Evolutionary conservation across 495 filamentous ascomycete genomes (phyloP).

Genomic region (Pyrenula aspistea): DNA sequence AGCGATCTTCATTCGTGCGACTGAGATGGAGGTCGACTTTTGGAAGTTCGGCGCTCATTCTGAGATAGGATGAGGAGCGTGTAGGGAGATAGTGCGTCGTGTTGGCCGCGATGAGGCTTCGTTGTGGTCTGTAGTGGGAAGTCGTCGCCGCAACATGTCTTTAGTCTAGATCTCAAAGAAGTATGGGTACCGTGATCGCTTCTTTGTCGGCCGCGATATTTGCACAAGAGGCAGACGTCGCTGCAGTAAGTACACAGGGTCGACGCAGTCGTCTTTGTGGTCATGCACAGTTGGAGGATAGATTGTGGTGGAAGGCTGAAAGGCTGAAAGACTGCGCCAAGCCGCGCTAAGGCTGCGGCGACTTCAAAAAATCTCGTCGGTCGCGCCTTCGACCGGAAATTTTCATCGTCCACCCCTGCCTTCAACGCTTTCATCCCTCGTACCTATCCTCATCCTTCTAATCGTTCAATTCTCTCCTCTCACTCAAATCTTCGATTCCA

Average conservation of each 20-base stretch:
- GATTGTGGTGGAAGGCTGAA: background rate
- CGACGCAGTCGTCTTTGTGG: too few relatives aligned
- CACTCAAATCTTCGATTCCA: too few relatives aligned
- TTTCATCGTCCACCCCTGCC: slow-evolving; percentile 10
- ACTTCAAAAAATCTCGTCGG: background rate
- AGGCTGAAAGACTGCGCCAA: background rate
- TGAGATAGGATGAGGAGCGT: background rate
- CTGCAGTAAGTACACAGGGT: too few relatives aligned
- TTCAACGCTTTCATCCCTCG: slow-evolving; percentile 8
- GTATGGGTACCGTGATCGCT: background rate
- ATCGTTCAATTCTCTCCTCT: slow-evolving; percentile 15
- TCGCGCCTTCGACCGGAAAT: slow-evolving; percentile 1
- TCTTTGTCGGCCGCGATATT: background rate
- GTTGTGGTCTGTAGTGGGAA: background rate
- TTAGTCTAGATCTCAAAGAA: background rate
- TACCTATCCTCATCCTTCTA: slow-evolving; percentile 5
- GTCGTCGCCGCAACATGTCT: background rate
- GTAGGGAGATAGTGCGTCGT: background rate
- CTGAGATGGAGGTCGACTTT: slow-evolving; percentile 81
- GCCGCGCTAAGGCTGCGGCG: background rate
- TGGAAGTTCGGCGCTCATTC: slow-evolving; percentile 61
- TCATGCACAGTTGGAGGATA: too few relatives aligned
- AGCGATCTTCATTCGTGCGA: slow-evolving; percentile 72
- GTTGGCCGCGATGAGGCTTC: too few relatives aligned
- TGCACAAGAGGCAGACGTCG: too few relatives aligned